Conservation (phyloP, 192 early-diverging fungal species). For the Backusella tarrabulga region DNA sequence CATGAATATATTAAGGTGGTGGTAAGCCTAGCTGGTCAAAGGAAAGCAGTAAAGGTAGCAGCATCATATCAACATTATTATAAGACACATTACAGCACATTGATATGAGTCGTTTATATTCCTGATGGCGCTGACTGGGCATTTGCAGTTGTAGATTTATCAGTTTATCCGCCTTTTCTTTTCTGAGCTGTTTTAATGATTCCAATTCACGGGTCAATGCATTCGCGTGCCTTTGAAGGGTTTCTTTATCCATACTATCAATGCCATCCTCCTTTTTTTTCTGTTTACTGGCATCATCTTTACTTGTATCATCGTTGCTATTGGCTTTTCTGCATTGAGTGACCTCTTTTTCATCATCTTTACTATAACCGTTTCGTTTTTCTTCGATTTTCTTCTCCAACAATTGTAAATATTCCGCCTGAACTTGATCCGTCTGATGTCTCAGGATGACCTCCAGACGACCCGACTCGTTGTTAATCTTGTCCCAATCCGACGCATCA, state of each 20-base stretch:
- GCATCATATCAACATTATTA: constrained; percentile 59
- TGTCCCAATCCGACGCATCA: constrained; percentile 26
- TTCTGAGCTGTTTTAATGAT: constrained; percentile 26
- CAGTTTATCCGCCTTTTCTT: constrained; percentile 42
- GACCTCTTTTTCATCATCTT: background rate
- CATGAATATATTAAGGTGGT: background rate
- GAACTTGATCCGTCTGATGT: constrained; percentile 32
- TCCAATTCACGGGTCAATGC: background rate
- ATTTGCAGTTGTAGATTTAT: constrained; percentile 34
- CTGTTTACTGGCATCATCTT: constrained; percentile 8
- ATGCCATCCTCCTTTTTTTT: background rate
- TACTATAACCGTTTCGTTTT: background rate
- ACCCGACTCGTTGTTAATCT: constrained; percentile 28
- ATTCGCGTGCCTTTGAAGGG: constrained; percentile 22
- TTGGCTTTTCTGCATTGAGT: too few relatives aligned
- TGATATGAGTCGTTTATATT: constrained; percentile 67
- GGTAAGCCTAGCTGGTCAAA: constrained; percentile 42
- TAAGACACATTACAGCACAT: constrained; percentile 62
- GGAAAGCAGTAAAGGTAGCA: constrained; percentile 57
- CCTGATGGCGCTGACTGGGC: constrained; percentile 46
- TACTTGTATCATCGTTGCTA: background rate
- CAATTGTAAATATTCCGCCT: constrained; percentile 5
- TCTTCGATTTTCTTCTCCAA: background rate
- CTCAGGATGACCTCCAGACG: constrained; percentile 27
- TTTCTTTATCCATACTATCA: constrained; percentile 24